phyloP scores from a whole-genome alignment of 208 protist genomes.

The Wallacemonas sp. region DNA sequence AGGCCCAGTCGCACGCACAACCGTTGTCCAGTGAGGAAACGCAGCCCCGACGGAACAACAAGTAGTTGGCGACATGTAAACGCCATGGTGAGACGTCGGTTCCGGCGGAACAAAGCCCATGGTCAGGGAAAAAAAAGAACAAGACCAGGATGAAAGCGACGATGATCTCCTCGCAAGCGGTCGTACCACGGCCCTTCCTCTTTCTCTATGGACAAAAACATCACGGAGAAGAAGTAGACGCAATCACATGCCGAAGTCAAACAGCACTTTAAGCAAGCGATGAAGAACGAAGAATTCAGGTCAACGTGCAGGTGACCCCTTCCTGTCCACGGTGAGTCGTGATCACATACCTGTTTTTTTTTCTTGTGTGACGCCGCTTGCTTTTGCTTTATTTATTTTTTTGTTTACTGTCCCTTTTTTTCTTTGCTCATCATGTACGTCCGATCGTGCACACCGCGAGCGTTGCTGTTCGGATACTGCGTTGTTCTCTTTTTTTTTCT shows the following conservation, averaged over 20 bases:
- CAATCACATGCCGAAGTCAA: too few species aligned
- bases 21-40: background rate
- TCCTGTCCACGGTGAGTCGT: too few species aligned
- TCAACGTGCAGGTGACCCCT: too few species aligned
- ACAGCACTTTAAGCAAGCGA: too few species aligned
- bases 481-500: background rate
- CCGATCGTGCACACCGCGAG: too few species aligned
- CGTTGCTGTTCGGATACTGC: background rate
- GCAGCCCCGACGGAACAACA: background rate
- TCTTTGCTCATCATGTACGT: slow-evolving; percentile 3
- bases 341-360: background rate
- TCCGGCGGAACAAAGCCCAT: too few species aligned
- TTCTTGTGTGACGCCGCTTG: background rate
- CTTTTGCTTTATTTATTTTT: background rate
- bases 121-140: background rate
- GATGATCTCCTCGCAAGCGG: too few species aligned
- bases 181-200: too few species aligned
- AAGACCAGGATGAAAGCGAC: background rate
- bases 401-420: slow-evolving; percentile 8
- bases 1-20: too few species aligned
- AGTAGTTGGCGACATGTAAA: background rate
- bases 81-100: too few species aligned
- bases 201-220: too few species aligned
- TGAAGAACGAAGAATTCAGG: background rate
- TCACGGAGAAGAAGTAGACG: too few species aligned